phyloP scores from a whole-genome alignment of 176 grass and related monocot genomes.

The Bothriochloa decipiens region DNA sequence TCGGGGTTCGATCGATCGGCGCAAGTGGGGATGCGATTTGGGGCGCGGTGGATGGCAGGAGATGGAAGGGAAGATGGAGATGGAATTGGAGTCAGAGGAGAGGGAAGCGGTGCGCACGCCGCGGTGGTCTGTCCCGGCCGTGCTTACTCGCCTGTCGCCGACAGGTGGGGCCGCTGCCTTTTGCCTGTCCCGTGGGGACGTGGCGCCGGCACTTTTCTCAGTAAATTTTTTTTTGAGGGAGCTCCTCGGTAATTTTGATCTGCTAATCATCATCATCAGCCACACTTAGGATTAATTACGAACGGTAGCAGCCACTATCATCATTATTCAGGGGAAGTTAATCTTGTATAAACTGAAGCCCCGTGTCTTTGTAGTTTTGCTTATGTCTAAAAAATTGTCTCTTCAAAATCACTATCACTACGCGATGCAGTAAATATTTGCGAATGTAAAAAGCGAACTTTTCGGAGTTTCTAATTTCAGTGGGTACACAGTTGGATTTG shows the following conservation, averaged over 20 bases:
- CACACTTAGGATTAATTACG: too few species aligned
- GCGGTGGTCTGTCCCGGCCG: not conserved
- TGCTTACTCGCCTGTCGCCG: constrained; percentile 15
- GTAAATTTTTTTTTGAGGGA: too few species aligned
- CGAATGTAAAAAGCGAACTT: not conserved
- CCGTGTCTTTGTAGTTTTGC: not conserved
- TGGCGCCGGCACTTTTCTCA: not conserved
- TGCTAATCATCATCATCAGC: constrained; percentile 2
- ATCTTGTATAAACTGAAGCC: too few species aligned
- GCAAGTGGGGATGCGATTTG: constrained; percentile 15
- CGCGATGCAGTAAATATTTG: not conserved
- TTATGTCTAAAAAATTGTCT: not conserved
- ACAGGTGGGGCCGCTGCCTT: not conserved
- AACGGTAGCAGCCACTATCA: too few species aligned
- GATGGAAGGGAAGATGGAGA: not conserved
- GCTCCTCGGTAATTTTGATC: not conserved
- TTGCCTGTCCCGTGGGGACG: not conserved
- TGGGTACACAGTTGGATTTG: not conserved
- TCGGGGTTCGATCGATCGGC: constrained; percentile 43
- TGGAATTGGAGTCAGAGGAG: too few species aligned
- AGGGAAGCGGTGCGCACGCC: constrained; percentile 36
- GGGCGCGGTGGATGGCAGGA: not conserved
- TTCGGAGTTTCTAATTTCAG: not conserved
- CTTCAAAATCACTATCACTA: not conserved
- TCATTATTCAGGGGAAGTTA: too few species aligned